phyloP scores from a whole-genome alignment of 2,329 filamentous ascomycete species.

The Aspergillus sp. region DNA sequence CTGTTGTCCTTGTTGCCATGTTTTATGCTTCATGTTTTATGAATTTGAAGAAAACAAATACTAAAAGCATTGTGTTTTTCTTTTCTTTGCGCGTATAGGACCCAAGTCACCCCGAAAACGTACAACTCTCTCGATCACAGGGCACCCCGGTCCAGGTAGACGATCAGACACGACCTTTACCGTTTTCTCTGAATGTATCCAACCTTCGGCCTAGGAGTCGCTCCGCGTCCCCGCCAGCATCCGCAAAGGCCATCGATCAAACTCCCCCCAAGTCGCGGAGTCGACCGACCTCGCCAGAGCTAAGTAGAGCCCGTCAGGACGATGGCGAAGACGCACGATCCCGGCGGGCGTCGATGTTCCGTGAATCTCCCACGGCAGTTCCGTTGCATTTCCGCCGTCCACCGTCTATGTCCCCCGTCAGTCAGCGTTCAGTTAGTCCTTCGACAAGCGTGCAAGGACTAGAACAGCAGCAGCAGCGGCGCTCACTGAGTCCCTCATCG shows the following conservation, averaged over 20 bases:
- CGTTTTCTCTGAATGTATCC: neutral
- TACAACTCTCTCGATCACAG: constrained; percentile 53
- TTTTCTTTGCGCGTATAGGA: constrained; percentile 22
- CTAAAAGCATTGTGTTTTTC: constrained; percentile 1
- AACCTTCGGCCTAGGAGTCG: constrained; percentile 26
- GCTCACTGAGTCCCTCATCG: constrained; percentile 26
- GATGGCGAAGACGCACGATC: constrained; percentile 1
- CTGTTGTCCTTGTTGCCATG: too few relatives aligned
- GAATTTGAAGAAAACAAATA: too few relatives aligned
- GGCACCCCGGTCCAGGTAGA: constrained; percentile 46
- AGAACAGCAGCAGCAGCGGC: too few relatives aligned
- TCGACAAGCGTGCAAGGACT: constrained; percentile 10
- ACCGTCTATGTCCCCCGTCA: constrained; percentile 36
- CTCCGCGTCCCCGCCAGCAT: constrained; percentile 25
- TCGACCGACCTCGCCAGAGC: constrained; percentile 27
- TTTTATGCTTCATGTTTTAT: too few relatives aligned
- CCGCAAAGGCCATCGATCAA: constrained; percentile 22
- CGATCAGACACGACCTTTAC: constrained; percentile 9
- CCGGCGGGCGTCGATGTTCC: constrained; percentile 23
- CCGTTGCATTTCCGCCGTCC: constrained; percentile 49
- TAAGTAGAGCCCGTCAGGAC: neutral
- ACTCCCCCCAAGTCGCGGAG: constrained; percentile 24
- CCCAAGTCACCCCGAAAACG: constrained; percentile 43
- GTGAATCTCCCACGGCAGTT: constrained; percentile 46
- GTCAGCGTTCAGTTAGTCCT: constrained; percentile 30